These are phyloP conservation scores for Trichocomaceae sp. DNA, from an alignment of 2,329 filamentous ascomycete species.

Conservation along the genomic window DNA sequence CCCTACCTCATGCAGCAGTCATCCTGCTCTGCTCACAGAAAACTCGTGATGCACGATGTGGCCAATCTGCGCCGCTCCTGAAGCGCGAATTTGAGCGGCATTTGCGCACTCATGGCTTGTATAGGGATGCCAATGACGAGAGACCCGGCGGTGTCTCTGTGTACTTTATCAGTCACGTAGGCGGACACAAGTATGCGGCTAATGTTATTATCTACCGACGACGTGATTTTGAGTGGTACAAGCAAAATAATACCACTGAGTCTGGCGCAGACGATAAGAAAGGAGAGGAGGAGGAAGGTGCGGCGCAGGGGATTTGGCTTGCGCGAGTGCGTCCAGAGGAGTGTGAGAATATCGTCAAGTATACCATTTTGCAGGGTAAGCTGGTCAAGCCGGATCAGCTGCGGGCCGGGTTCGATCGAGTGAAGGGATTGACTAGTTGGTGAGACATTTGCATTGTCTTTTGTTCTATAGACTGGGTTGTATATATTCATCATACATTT, in stretches of 20 bases:
- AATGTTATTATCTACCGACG: conserved; percentile 88
- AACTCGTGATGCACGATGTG: conserved; percentile 91
- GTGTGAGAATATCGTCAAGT: conserved; percentile 84
- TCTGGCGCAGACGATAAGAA: conserved; percentile 22
- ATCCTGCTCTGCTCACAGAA: conserved; percentile 91
- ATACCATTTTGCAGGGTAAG: conserved; percentile 87
- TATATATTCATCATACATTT: neutral
- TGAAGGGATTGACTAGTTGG: conserved; percentile 79
- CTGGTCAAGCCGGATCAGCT: conserved; percentile 85
- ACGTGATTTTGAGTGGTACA: conserved; percentile 37
- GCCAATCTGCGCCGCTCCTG: conserved; percentile 86
- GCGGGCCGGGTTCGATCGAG: conserved; percentile 82
- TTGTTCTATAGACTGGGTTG: neutral
- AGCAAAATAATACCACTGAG: conserved; percentile 15
- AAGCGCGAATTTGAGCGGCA: conserved; percentile 83
- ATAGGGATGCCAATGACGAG: conserved; percentile 80
- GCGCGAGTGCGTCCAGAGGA: conserved; percentile 79
- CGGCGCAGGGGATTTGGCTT: conserved; percentile 87
- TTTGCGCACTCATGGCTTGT: conserved; percentile 74
- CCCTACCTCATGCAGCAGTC: conserved; percentile 75
- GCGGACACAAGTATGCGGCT: conserved; percentile 92
- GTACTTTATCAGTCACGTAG: conserved; percentile 94
- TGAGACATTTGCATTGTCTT: conserved; percentile 41
- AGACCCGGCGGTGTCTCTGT: conserved; percentile 87
- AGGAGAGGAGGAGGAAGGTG: conserved; percentile 45